Evolutionary conservation across 1,284 basidiomycete species (phyloP).

Genomic region (Tremellales sp.): DNA sequence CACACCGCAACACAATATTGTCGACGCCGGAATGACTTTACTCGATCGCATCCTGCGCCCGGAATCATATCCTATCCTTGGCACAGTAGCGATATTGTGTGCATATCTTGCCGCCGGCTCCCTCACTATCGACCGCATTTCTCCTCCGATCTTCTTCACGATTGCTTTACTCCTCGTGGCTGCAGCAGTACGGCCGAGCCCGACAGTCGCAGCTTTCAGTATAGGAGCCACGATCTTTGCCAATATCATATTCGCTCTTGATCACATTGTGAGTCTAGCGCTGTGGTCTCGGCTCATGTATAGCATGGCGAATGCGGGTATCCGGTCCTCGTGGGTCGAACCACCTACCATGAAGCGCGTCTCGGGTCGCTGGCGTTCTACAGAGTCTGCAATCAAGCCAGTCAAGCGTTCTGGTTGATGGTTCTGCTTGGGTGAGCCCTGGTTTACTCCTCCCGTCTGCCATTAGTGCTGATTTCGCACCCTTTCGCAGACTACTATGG

Average conservation of each 20-base stretch:
- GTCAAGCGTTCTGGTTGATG: constrained; percentile 13
- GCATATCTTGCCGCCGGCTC: constrained; percentile 10
- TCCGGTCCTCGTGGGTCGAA: constrained; percentile 5
- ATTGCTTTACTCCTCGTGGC: constrained; percentile 3
- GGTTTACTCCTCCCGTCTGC: no score
- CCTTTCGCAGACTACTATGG: no score
- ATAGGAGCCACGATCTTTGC: constrained; percentile 1
- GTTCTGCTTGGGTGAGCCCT: constrained; percentile 9
- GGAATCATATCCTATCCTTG: constrained; percentile 3
- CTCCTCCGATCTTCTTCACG: constrained; percentile 13
- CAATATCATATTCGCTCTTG: constrained; percentile 7
- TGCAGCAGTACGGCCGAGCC: constrained; percentile 5
- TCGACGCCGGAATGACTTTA: no score
- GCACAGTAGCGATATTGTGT: constrained; percentile 4
- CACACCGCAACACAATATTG: no score
- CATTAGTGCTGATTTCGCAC: no score
- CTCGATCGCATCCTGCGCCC: no score
- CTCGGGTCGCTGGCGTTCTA: constrained; percentile 10
- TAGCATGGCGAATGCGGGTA: constrained; percentile 15
- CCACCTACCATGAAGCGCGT: constrained; percentile 5
- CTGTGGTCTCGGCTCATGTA: no score
- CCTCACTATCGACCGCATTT: constrained; percentile 4
- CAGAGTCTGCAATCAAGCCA: constrained; percentile 6
- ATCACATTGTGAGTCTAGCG: constrained; percentile 11
- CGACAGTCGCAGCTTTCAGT: background rate